phyloP scores from a whole-genome alignment of 192 early-diverging fungal species.

The Dissophora globulifera region DNA sequence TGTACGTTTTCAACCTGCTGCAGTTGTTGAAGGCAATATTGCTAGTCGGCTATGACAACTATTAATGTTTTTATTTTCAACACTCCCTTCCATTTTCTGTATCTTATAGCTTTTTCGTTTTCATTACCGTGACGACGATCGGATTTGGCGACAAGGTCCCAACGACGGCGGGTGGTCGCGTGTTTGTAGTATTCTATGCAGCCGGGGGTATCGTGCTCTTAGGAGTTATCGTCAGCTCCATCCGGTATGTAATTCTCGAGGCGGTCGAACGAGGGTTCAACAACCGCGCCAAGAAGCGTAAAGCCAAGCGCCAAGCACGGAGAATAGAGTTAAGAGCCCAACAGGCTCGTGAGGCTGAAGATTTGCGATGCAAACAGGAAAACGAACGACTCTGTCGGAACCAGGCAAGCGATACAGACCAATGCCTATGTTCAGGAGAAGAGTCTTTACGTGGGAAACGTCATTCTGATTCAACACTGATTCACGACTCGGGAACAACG shows the following conservation, averaged over 20 bases:
- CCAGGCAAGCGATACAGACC: neutral
- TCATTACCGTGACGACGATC: slow-evolving; percentile 45
- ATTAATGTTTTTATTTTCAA: no score
- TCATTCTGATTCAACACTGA: no score
- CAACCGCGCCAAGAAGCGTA: slow-evolving; percentile 20
- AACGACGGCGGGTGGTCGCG: slow-evolving; percentile 13
- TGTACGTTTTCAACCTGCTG: no score
- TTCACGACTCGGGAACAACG: no score
- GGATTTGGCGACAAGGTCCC: slow-evolving; percentile 34
- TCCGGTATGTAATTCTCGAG: slow-evolving; percentile 49
- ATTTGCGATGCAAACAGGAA: neutral
- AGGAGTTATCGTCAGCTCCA: slow-evolving; percentile 30
- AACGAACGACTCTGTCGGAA: neutral
- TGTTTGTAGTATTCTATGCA: slow-evolving; percentile 33
- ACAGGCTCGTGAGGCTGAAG: slow-evolving; percentile 8
- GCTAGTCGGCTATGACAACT: no score
- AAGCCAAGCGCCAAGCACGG: slow-evolving; percentile 20
- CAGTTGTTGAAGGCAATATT: no score
- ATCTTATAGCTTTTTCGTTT: slow-evolving; percentile 29
- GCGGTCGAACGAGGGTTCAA: slow-evolving; percentile 24
- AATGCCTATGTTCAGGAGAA: no score
- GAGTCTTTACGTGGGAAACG: no score
- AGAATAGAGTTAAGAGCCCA: slow-evolving; percentile 11
- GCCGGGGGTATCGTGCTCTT: slow-evolving; percentile 45
- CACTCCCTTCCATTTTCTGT: neutral